These are phyloP conservation scores for Saccharomycopsis selenospora DNA, from an alignment of 805 yeast species.

Conservation along the genomic window DNA sequence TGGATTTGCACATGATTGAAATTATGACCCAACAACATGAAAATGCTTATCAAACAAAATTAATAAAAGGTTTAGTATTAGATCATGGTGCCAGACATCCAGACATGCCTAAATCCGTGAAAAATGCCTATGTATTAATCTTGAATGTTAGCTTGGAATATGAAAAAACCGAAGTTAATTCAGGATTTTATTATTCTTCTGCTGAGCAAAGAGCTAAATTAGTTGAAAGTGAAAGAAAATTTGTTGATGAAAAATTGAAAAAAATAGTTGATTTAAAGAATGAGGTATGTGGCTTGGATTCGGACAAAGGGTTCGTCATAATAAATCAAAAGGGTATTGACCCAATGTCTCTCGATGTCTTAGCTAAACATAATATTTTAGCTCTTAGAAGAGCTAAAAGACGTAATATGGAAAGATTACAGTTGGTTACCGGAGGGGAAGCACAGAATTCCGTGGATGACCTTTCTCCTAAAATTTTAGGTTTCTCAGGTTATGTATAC, in stretches of 20 bases:
- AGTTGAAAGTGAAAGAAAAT: slow-evolving; percentile 86
- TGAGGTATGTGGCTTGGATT: slow-evolving; percentile 74
- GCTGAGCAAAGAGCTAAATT: slow-evolving; percentile 96
- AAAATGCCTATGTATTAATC: slow-evolving; percentile 78
- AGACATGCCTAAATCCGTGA: slow-evolving; percentile 89
- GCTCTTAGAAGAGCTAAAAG: slow-evolving; percentile 98
- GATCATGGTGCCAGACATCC: slow-evolving; percentile 99
- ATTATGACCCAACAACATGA: slow-evolving; percentile 97
- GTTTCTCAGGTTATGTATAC: slow-evolving; percentile 83
- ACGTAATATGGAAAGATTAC: slow-evolving; percentile 98
- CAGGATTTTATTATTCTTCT: slow-evolving; percentile 86
- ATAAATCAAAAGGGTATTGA: slow-evolving; percentile 98
- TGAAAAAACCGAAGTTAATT: slow-evolving; percentile 95
- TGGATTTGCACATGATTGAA: slow-evolving; percentile 96
- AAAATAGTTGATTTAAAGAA: slow-evolving; percentile 91
- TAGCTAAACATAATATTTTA: slow-evolving; percentile 86
- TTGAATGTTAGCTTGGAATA: slow-evolving; percentile 92
- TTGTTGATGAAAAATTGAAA: slow-evolving; percentile 87
- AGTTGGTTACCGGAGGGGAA: slow-evolving; percentile 92
- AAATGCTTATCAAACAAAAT: slow-evolving; percentile 72
- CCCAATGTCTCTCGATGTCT: slow-evolving; percentile 91
- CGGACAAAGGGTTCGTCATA: slow-evolving; percentile 77
- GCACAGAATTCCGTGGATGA: slow-evolving; percentile 98
- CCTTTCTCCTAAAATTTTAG: slow-evolving; percentile 68
- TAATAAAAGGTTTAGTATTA: slow-evolving; percentile 82